Percentiles rank a stretch among this genome's conserved stretches.
These are phyloP conservation scores for Ocimum tenuiflorum DNA, from an alignment of 257 asterid genomes.

Conservation along the genomic window DNA sequence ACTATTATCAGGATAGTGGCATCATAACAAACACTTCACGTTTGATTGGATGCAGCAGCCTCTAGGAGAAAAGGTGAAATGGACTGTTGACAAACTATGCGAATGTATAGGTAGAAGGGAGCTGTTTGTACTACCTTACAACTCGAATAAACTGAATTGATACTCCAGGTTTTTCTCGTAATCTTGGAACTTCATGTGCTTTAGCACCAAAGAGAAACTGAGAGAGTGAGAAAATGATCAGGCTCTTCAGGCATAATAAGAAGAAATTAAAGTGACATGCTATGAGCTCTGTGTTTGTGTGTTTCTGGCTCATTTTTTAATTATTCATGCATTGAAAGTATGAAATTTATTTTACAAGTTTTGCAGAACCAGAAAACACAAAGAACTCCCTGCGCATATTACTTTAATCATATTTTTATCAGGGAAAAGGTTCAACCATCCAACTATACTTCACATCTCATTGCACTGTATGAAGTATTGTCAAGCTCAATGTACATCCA, in stretches of 20 bases:
- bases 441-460: no score
- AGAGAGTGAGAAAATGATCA: neutral
- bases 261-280: neutral
- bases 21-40: neutral
- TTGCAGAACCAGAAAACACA: no score
- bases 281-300: neutral
- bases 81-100: neutral
- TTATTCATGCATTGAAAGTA: neutral
- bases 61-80: no score
- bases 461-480: no score
- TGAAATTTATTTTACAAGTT: no score
- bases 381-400: no score
- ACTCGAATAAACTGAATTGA: constrained; percentile 43
- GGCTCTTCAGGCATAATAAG: neutral
- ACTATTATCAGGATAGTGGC: no score
- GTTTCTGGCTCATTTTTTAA: neutral
- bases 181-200: constrained; percentile 34
- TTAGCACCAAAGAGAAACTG: constrained; percentile 49
- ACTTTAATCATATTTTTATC: no score
- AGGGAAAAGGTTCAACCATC: no score
- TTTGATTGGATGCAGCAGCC: neutral
- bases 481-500: no score
- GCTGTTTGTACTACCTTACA: constrained; percentile 26
- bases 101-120: neutral
- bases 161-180: constrained; percentile 35